These are phyloP conservation scores for Thraustochytrium striatum DNA, from an alignment of 352 stramenopile genomes.

Conservation along the genomic window DNA sequence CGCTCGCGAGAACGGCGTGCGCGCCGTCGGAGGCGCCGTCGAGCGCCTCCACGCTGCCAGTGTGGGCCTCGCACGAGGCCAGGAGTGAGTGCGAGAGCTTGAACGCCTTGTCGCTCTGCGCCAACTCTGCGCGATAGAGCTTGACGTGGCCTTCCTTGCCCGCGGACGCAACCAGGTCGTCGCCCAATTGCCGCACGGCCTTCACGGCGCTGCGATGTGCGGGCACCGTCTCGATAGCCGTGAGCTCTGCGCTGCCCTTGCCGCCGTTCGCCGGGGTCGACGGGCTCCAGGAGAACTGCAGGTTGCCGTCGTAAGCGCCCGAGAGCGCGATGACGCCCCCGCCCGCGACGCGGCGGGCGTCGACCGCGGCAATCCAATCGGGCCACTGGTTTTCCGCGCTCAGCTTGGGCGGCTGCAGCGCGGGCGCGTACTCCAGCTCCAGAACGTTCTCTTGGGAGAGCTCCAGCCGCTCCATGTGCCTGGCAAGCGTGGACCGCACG, in stretches of 20 bases:
- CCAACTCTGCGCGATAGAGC: neutral
- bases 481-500: constrained; percentile 27
- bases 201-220: constrained; percentile 49
- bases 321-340: neutral
- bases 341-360: neutral
- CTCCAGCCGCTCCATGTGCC: constrained; percentile 27
- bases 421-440: constrained; percentile 51
- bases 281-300: neutral
- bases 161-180: constrained; percentile 2
- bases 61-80: constrained; percentile 31
- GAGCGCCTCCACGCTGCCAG: constrained; percentile 48
- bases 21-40: neutral
- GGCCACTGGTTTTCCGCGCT: constrained; percentile 17
- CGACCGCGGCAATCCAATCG: constrained; percentile 41
- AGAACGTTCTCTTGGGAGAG: constrained; percentile 50
- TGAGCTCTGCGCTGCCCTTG: neutral
- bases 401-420: constrained; percentile 27
- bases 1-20: constrained; percentile 38
- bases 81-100: constrained; percentile 1
- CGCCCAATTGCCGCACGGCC: constrained; percentile 12
- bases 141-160: constrained; percentile 51
- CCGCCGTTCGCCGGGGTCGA: too few relatives aligned
- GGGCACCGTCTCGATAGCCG: neutral
- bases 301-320: constrained; percentile 17
- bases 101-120: neutral